Percentiles rank a stretch among this genome's conserved stretches.
These are phyloP conservation scores for Syncephalastrum sp. DNA, from an alignment of 371 early-diverging fungal genomes.

Conservation along the genomic window DNA sequence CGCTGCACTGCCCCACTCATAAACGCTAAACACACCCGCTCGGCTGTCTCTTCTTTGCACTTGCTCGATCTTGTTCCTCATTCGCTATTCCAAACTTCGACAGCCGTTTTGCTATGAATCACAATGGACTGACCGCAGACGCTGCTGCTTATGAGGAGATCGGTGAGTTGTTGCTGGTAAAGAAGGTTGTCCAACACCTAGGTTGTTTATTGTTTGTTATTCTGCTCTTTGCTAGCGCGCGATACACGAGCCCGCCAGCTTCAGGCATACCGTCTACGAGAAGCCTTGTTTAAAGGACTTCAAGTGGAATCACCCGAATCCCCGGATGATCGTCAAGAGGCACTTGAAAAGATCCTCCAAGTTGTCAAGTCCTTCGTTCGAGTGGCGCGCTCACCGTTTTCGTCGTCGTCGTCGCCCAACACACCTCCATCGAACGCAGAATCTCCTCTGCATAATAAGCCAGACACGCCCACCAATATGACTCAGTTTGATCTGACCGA, in stretches of 20 bases:
- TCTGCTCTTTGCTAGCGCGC: slow-evolving; percentile 21
- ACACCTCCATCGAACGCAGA: slow-evolving; percentile 10
- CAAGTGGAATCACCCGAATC: slow-evolving; percentile 37
- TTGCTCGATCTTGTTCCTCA: slow-evolving; percentile 1
- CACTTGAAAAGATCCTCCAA: slow-evolving; percentile 45
- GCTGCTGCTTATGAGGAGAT: slow-evolving; percentile 1
- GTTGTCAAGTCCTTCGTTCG: slow-evolving; percentile 48
- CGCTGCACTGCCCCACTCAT: too few relatives aligned
- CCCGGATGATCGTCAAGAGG: slow-evolving; percentile 27
- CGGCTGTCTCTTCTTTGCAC: neutral
- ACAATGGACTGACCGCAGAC: too few relatives aligned
- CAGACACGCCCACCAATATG: slow-evolving; percentile 21
- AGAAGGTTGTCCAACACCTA: neutral
- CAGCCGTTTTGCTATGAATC: neutral
- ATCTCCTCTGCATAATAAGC: slow-evolving; percentile 17
- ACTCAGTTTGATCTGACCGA: slow-evolving; percentile 8
- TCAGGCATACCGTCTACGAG: slow-evolving; percentile 45
- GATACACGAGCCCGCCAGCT: slow-evolving; percentile 41
- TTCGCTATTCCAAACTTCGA: neutral
- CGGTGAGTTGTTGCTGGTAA: neutral
- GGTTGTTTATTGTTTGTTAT: neutral
- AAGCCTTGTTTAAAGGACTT: slow-evolving; percentile 46
- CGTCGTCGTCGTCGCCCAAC: slow-evolving; percentile 15
- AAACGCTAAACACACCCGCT: neutral
- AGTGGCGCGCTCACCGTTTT: slow-evolving; percentile 31